Evolutionary conservation across 2,329 filamentous ascomycete species (phyloP), one percentile per base, ranked within the genome.

Genomic region (Fusarium staphyleae): DNA sequence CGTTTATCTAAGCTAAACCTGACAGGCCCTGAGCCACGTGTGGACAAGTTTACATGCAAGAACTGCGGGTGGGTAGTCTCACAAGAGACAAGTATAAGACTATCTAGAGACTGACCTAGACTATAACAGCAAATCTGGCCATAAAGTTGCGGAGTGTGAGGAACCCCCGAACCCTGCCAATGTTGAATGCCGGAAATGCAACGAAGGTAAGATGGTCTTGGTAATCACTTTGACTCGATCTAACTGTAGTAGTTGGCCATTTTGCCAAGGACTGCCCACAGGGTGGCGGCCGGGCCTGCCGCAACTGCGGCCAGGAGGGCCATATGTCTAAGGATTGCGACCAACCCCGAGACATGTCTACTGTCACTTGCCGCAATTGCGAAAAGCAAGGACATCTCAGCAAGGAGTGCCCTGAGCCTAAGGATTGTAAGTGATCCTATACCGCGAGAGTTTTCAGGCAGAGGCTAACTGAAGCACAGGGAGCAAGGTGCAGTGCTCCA

Each of bases 181-280:
- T 45, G 80, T 88, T 1, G 85, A 88, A 68, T 90, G 87, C 69
- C 83, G 82, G 64, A 87, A 84, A 70, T 89, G 86, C 66, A 77
- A 78, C 33, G 77, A 86, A 72, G 83, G 84, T 86, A 73, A 70
- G 79, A 72, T 22, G 4, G 12, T 14, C 11, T 3, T n/a, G 14
- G n/a, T 13, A 12, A 13, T 11, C 5, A 11, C 8, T 3, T 37
- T 14, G 8, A n/a, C 13, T 13, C 24, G 12, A 13, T 46, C 57
- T 62, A 53, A 35, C 32, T 60, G 15, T 55, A 26, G 14, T 48
- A 87, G 79, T 73, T 48, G 86, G 87, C 3, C 87, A 89, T 64
- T 85, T 85, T 64, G 78, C 81, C 28, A 78, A 78, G 33, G 86
- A 89, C 66, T 89, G 87, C 67, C 85, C 87, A 22, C 76, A 85